Base-by-base conservation (phyloP, 306 rosid species). In the Cucurbita pepo region DNA sequence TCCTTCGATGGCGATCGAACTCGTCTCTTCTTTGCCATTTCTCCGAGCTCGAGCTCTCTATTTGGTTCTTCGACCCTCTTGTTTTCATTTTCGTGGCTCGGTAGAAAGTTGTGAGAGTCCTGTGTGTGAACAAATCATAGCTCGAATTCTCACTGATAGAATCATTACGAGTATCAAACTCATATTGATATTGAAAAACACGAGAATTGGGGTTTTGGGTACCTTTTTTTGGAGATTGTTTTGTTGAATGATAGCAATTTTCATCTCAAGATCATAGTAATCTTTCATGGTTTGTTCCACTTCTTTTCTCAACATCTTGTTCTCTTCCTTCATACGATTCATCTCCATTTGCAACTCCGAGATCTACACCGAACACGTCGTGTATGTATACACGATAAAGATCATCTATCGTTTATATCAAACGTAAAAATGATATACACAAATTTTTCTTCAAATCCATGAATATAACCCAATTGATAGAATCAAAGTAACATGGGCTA, bases 301-400 rank as follows among this genome's bases (percentile, higher is more conserved):
- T 30, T 84, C 92, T 80, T 78, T 85, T 81, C 85, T 90, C 77
- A 94, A 76, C 25, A 73, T 83, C 56, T 79, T 85, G 80, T 94
- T 94, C 81, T 94, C 97, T 77, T 94, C 98, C 73, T 94, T 94
- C 88, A 94, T 81, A 15, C 81, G 83, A 40, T 82, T 83, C 97
- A 87, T 90, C 87, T 94, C 89, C 88, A 80, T 87, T 80, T 86
- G 83, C 54, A 94, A 78, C 45, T 36, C 78, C 40, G 74, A 82
- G 70, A 94, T 67, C 92, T 94, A 19, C n/a, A 13, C 25, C 70
- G 10, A 56, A 19, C 21, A 56, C 44, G 25, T 7, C 16, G 0
- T 12, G 1, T 12, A 7, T n/a, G 0, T 3, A 52, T 52, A 52
- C 10, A 52, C 19, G 6, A 52, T 52, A 1, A 21, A 52, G 21